A percentile compares a stretch with the other conserved stretches of the same genome.
Conservation (phyloP, 73 alveolate genomes). For the Paramecium biaurelia region DNA sequence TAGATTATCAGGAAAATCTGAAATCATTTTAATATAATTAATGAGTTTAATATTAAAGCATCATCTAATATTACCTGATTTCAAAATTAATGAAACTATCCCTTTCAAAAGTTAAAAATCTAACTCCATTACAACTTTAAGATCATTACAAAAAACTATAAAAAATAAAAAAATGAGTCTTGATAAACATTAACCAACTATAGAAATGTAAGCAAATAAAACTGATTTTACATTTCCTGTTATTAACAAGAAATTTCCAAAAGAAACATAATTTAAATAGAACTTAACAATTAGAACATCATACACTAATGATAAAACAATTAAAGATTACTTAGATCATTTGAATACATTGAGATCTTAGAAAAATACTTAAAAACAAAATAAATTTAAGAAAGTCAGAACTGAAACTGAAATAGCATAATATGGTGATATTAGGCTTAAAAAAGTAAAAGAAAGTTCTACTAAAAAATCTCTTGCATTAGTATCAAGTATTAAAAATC, state of each 20-base stretch:
- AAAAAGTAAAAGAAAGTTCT: background rate
- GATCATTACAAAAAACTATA: background rate
- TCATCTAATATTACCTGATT: slow-evolving; percentile 26
- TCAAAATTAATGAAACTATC: background rate
- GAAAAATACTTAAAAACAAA: slow-evolving; percentile 6
- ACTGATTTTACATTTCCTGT: background rate
- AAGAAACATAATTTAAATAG: background rate
- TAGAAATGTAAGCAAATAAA: background rate
- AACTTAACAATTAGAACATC: background rate
- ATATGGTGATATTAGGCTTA: background rate
- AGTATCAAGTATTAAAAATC: background rate
- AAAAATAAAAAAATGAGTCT: background rate
- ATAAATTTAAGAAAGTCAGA: background rate
- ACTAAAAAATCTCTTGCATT: background rate
- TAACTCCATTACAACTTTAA: background rate
- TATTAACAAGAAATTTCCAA: background rate
- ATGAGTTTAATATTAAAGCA: slow-evolving; percentile 23
- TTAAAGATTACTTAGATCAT: slow-evolving; percentile 20
- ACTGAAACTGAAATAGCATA: slow-evolving; percentile 24
- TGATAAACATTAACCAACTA: background rate
- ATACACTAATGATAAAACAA: background rate
- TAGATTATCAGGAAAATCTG: slow-evolving; percentile 41
- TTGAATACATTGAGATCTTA: background rate
- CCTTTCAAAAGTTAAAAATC: background rate
- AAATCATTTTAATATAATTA: background rate